Conservation (phyloP, 2,329 filamentous ascomycete genomes). For the Aspergillus sp. region DNA sequence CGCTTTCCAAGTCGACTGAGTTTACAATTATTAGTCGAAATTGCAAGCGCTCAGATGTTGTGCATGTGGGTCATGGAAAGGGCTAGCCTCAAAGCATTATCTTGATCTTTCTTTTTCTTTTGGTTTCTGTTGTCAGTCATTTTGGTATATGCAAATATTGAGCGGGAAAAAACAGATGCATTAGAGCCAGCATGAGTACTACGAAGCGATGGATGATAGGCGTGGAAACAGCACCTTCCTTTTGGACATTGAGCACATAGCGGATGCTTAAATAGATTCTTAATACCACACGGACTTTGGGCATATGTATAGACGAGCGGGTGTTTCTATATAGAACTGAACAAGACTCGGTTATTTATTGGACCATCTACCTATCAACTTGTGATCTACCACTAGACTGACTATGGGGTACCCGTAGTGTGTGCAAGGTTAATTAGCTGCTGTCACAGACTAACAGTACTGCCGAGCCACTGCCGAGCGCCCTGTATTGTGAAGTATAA, state of each 20-base stretch:
- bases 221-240: neutral
- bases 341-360: neutral
- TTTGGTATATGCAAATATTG: neutral
- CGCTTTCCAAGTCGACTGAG: neutral
- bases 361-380: neutral
- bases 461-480: neutral
- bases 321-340: neutral
- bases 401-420: neutral
- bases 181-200: neutral
- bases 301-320: conserved; percentile 2
- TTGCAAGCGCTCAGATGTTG: neutral
- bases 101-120: neutral
- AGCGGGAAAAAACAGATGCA: neutral
- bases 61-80: neutral
- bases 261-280: conserved; percentile 5
- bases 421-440: neutral
- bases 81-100: neutral
- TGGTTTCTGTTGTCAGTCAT: neutral
- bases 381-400: neutral
- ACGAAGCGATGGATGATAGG: conserved; percentile 2
- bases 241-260: neutral
- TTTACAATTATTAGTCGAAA: neutral
- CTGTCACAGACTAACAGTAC: neutral
- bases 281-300: conserved; percentile 5
- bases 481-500: neutral